Base-by-base conservation (phyloP, 495 filamentous ascomycete species). In the Podospora pseudocomata region DNA sequence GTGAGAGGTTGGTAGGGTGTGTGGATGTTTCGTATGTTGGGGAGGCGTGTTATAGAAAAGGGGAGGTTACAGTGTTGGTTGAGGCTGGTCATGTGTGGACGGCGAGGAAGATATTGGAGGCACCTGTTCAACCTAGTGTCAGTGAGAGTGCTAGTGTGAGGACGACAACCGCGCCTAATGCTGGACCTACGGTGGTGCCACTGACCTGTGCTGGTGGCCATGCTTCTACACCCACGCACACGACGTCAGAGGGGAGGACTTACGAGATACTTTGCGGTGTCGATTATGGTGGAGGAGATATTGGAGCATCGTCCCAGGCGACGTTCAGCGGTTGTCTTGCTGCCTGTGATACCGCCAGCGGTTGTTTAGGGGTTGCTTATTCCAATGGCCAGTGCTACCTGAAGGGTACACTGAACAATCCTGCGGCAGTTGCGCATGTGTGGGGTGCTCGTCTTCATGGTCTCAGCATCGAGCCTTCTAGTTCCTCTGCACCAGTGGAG, bases 321-420 rank as follows among this genome's bases (percentile, higher is more conserved):
- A 34, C 65, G 1, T 63, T 67, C 16, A 59, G 63, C 18, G 44
- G 9, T 2, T 67, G 65, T 28, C 26, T 67, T 11, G 20, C 60
- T 4, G 65, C 65, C 5, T 67, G 65, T 32, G 65, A 67, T 49
- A 1, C 58, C 0, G 18, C 60, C 34, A 5, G 6, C 4, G 59
- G 60, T 27, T 67, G 65, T 19, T 34, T 63, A 18, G 55, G 54
- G 4, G 65, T 67, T 9, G 65, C 65, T 13, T 68, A 59, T n/a
- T n/a, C 55, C 15, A 3, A 20, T 60, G 60, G 60, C 20, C 27
- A 28, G n/a, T 68, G 66, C 60, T 68, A 68, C 66, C 60, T 68
- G 7, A 67, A 67, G 65, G 59, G 28, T 5, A 58, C 55, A 9
- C 55, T 58, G 55, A 26, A 26, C n/a, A 9, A 4, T 9, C 55